Base-by-base conservation (phyloP, 306 rosid genomes). In the Dalbergia cochinchinensis region DNA sequence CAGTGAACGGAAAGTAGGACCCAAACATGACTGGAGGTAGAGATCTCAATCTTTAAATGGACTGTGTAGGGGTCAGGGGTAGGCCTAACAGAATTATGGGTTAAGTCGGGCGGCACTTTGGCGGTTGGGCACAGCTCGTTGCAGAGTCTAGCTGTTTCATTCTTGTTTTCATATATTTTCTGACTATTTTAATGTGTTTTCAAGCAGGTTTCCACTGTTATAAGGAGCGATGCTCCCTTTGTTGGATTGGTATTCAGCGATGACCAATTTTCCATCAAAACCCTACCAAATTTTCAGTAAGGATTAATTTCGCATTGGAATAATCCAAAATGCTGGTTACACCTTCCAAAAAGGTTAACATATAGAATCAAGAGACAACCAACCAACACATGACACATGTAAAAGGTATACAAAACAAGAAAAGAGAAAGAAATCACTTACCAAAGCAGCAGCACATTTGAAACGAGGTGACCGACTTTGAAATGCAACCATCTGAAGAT, bases 381-480 rank as follows among this genome's bases (percentile, higher is more conserved):
- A 73, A 77, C 37, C 79, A 50, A 34, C 71, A 65, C 61, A 72
- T 8, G 53, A 59, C 8, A 70, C 7, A 80, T 45, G 41, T 15
- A 65, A 65, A 76, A 64, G 50, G n/a, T 37, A 37, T 37, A 3
- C 7, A 11, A 26, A 67, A 2, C 62, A 60, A 72, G 60, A 39
- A 15, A 5, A 76, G 31, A 0, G 31, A 44, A 3, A n/a, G 57
- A 50, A 65, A 53, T 65, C 77, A 58, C 88, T 88, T 77, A 92
- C 97, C 90, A 58, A 89, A 53, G 92, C 88, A 51, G 90, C 84
- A 55, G 85, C 69, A 72, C 91, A 82, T 51, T 68, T 80, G 48
- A 90, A 12, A 62, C 76, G 59, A 82, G 76, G 69, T 15, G 87
- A 78, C 22, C 19, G 78, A 80, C 45, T 77, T 82, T 44, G 84